A percentile compares a stretch with the other conserved stretches of the same genome.
Conservation (phyloP, 2,329 filamentous ascomycete genomes). For the Scolecobasidium constrictum region DNA sequence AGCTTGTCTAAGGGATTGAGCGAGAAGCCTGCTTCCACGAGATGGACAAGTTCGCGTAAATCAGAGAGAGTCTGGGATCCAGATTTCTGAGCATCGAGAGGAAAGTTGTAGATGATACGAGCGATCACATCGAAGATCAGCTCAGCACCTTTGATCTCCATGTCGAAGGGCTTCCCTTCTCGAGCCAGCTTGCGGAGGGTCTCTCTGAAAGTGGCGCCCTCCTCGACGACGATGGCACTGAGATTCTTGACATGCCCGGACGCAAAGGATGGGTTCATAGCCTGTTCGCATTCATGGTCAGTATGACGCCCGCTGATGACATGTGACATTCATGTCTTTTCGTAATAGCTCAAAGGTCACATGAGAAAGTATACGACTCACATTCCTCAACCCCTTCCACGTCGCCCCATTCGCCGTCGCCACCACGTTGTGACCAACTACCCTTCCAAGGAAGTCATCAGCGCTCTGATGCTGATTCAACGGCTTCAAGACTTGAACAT, state of each 20-base stretch:
- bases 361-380: not conserved
- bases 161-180: not conserved
- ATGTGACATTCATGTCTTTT: no score
- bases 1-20: constrained; percentile 4
- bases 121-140: constrained; percentile 9
- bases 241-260: constrained; percentile 20
- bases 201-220: constrained; percentile 21
- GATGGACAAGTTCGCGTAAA: not conserved
- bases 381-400: constrained; percentile 25
- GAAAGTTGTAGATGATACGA: constrained; percentile 3
- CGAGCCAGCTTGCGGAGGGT: constrained; percentile 15
- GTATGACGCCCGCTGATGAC: no score
- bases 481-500: constrained; percentile 24
- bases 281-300: constrained; percentile 9
- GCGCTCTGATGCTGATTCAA: constrained; percentile 21
- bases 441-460: constrained; percentile 14
- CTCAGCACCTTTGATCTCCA: constrained; percentile 4
- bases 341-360: not conserved
- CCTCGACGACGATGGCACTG: constrained; percentile 21
- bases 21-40: constrained; percentile 2
- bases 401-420: constrained; percentile 19
- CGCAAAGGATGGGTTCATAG: constrained; percentile 25
- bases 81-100: not conserved
- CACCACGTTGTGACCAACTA: constrained; percentile 21
- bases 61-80: not conserved